phyloP scores from a whole-genome alignment of 2,329 filamentous ascomycete species.

The Claviceps sp. region DNA sequence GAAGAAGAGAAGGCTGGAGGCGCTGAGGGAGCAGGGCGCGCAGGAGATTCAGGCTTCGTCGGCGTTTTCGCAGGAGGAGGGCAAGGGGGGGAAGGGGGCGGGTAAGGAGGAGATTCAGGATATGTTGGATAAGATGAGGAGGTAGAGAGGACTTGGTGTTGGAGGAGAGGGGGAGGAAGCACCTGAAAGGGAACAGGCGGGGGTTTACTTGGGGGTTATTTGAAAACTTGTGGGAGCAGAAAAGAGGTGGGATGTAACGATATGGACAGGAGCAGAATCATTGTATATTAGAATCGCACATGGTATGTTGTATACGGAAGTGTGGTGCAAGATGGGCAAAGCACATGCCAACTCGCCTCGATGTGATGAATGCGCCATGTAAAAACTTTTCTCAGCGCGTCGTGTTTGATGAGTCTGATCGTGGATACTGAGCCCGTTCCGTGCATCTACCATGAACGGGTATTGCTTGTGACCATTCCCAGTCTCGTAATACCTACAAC shows the following conservation, averaged over 20 bases:
- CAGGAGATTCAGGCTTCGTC: constrained; percentile 37
- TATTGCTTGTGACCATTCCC: no score
- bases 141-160: constrained; percentile 3
- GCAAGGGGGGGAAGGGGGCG: constrained; percentile 16
- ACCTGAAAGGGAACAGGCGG: neutral
- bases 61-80: constrained; percentile 23
- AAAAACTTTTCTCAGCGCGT: no score
- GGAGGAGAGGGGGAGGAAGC: neutral
- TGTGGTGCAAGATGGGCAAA: neutral
- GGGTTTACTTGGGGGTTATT: no score
- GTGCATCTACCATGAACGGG: no score
- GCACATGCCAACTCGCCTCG: neutral
- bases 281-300: neutral
- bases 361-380: no score
- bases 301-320: neutral
- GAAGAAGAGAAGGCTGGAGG: constrained; percentile 64
- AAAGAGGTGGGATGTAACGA: neutral
- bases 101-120: constrained; percentile 25
- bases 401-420: no score
- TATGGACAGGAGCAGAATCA: neutral
- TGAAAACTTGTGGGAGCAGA: neutral
- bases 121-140: constrained; percentile 24
- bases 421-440: no score
- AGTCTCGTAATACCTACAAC: no score
- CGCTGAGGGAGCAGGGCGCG: constrained; percentile 61